These are phyloP conservation scores for Daldinia concentrica DNA, from an alignment of 495 filamentous ascomycete genomes.

Conservation along the genomic window DNA sequence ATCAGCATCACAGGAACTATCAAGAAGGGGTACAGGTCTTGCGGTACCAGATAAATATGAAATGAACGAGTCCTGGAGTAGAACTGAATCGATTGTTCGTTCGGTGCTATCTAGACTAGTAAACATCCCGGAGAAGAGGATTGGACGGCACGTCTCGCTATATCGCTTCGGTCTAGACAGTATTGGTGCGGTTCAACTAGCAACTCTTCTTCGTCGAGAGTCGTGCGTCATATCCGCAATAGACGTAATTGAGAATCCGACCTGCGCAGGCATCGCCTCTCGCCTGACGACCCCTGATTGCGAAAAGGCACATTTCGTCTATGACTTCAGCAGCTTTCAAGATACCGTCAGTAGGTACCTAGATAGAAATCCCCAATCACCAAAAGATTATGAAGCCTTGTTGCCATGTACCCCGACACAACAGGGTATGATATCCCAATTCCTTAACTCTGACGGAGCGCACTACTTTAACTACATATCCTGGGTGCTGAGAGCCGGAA, in stretches of 20 bases:
- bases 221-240: constrained; percentile 65
- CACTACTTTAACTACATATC: constrained; percentile 71
- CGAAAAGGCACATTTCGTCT: constrained; percentile 47
- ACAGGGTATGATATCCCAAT: constrained; percentile 69
- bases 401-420: constrained; percentile 73
- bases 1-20: not conserved
- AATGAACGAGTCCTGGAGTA: constrained; percentile 56
- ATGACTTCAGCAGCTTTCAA: constrained; percentile 56
- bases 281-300: not conserved
- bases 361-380: constrained; percentile 2
- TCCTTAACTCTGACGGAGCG: constrained; percentile 61
- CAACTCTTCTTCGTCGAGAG: constrained; percentile 66
- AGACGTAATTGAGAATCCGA: constrained; percentile 74
- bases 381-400: constrained; percentile 52
- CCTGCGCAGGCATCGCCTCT: constrained; percentile 59
- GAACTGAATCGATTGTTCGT: constrained; percentile 60
- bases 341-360: constrained; percentile 43
- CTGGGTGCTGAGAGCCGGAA: constrained; percentile 50
- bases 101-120: constrained; percentile 66
- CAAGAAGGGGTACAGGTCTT: not conserved
- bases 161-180: constrained; percentile 89
- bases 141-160: constrained; percentile 70
- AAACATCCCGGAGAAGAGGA: constrained; percentile 58
- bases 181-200: constrained; percentile 83
- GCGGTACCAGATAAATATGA: not conserved